These are phyloP conservation scores for Pinus albicaulis DNA, from an alignment of 75 land plant species.

Conservation along the genomic window DNA sequence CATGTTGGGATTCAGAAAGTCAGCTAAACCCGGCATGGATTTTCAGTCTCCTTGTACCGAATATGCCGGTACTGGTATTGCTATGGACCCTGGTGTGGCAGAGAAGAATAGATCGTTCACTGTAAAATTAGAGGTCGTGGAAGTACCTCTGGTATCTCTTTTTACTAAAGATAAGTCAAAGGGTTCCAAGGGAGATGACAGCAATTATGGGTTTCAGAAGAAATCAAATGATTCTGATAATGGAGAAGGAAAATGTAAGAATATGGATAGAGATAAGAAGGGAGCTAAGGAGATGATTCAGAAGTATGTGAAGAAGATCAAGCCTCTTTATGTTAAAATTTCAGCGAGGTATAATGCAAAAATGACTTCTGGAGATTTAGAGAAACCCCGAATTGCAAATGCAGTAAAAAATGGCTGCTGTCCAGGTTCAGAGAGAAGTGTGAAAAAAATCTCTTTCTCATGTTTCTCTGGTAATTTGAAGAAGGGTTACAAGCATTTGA, in stretches of 20 bases:
- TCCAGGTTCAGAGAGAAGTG: background rate
- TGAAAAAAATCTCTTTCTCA: background rate
- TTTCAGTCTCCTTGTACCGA: background rate
- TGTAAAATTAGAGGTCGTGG: conserved; percentile 45
- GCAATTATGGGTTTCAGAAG: conserved; percentile 1
- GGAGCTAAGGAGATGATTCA: conserved; percentile 38
- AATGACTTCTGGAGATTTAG: conserved; percentile 20
- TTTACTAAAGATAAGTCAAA: conserved; percentile 40
- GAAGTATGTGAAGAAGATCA: conserved; percentile 59
- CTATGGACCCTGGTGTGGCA: background rate
- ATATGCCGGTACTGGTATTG: background rate
- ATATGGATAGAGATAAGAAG: conserved; percentile 19
- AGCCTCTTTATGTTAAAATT: conserved; percentile 54
- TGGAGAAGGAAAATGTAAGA: background rate
- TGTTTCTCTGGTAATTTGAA: conserved; percentile 8
- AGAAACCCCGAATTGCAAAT: background rate
- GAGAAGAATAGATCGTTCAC: conserved; percentile 27
- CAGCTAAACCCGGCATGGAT: conserved; percentile 11
- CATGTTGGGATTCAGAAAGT: conserved; percentile 36
- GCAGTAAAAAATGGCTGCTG: background rate
- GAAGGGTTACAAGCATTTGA: background rate
- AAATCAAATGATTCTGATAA: conserved; percentile 1
- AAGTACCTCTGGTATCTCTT: conserved; percentile 41
- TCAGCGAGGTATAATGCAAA: conserved; percentile 39
- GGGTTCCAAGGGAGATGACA: conserved; percentile 1